Conservation (phyloP, 1,284 basidiomycete species). For the Vanrija sp. region DNA sequence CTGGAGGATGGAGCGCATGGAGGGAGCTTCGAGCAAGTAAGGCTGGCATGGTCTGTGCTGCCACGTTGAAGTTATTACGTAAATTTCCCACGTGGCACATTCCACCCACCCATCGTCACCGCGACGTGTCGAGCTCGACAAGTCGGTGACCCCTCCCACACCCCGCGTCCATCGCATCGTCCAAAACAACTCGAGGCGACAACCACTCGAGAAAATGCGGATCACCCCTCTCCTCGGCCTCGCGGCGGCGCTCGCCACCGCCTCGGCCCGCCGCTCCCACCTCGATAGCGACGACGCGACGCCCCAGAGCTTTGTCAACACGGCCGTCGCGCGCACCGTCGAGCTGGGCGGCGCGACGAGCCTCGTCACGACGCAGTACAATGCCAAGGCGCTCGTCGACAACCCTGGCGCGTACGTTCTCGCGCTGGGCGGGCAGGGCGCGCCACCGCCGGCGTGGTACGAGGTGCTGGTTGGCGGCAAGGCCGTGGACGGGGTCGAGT, state of each 20-base stretch:
- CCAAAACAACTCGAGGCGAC: too few species aligned
- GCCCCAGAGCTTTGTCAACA: slow-evolving; percentile 67
- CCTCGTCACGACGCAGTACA: slow-evolving; percentile 80
- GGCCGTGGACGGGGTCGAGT: slow-evolving; percentile 52
- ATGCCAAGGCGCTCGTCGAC: slow-evolving; percentile 66
- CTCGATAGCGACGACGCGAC: slow-evolving; percentile 8
- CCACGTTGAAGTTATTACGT: too few species aligned
- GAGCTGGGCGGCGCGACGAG: slow-evolving; percentile 83
- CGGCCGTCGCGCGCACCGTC: slow-evolving; percentile 74
- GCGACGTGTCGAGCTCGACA: too few species aligned
- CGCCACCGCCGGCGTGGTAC: slow-evolving; percentile 67
- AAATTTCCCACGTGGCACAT: too few species aligned
- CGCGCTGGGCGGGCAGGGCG: slow-evolving; percentile 63
- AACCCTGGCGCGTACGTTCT: slow-evolving; percentile 64
- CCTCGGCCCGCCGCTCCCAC: slow-evolving; percentile 5
- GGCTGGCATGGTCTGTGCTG: too few species aligned
- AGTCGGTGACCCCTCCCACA: too few species aligned
- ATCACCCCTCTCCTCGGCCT: too few species aligned
- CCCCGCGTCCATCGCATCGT: too few species aligned
- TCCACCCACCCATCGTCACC: too few species aligned
- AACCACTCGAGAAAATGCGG: too few species aligned
- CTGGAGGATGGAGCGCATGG: too few species aligned
- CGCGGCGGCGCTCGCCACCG: not conserved
- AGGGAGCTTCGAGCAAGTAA: too few species aligned
- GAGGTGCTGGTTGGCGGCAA: slow-evolving; percentile 63